Percentiles rank a stretch among this genome's conserved stretches.
Conservation (phyloP, 768 basidiomycete species). For the Symmetrospora coprosmae region DNA sequence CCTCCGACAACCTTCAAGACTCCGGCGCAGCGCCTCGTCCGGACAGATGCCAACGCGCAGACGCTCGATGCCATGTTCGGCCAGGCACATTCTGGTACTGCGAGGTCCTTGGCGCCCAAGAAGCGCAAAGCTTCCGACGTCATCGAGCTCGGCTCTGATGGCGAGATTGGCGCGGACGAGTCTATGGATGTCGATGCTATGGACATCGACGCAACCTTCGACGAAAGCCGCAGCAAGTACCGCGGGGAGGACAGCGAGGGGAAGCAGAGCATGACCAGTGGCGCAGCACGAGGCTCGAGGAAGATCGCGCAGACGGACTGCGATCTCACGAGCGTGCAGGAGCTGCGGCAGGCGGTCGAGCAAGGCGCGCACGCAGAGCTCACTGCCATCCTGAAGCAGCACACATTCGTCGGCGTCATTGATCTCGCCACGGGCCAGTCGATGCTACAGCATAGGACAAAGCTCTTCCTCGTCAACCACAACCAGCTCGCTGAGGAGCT, state of each 20-base stretch:
- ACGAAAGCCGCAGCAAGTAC: conserved; percentile 1
- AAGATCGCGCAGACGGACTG: conserved; percentile 60
- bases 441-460: conserved; percentile 71
- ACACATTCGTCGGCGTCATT: conserved; percentile 83
- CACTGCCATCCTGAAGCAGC: conserved; percentile 66
- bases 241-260: conserved; percentile 39
- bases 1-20: conserved; percentile 26
- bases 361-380: conserved; percentile 52
- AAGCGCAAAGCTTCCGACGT: conserved; percentile 26
- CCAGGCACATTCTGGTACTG: not conserved
- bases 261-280: not conserved
- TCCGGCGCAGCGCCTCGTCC: conserved; percentile 72
- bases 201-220: conserved; percentile 2
- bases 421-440: conserved; percentile 60
- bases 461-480: conserved; percentile 79
- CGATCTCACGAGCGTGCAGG: conserved; percentile 56
- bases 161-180: not conserved
- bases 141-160: conserved; percentile 48
- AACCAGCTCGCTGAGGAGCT: conserved; percentile 76
- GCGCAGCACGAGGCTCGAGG: conserved; percentile 26
- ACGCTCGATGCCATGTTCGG: conserved; percentile 94
- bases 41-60: conserved; percentile 70
- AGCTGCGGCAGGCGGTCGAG: conserved; percentile 44
- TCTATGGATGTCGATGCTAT: not conserved
- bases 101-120: not conserved